Conservation (phyloP, 176 grass and related monocot genomes). For the Oryza officinalis region DNA sequence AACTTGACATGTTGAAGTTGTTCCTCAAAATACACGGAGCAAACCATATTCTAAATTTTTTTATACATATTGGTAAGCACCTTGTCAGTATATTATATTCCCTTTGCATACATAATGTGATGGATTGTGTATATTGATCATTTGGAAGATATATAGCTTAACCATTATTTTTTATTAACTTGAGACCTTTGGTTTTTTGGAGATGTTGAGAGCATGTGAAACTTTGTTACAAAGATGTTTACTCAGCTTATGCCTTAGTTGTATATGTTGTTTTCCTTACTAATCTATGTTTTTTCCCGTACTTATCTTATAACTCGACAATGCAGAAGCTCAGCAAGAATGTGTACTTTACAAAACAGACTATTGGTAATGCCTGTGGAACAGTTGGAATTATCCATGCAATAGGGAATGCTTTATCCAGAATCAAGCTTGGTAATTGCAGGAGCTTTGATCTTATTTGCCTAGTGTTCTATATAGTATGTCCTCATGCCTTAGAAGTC, state of each 20-base stretch:
- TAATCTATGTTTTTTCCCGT: not conserved
- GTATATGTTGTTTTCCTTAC: not conserved
- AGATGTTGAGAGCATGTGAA: not conserved
- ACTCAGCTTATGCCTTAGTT: not conserved
- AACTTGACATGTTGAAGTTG: not conserved
- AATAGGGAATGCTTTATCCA: conserved; percentile 67
- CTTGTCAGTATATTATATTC: not conserved
- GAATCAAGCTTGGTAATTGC: conserved; percentile 69
- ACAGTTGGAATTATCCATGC: conserved; percentile 97
- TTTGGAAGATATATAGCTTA: not conserved
- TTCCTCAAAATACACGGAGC: not conserved
- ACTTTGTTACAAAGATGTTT: not conserved
- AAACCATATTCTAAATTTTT: not conserved
- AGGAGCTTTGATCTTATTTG: not conserved
- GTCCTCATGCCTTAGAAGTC: not conserved
- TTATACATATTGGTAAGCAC: not conserved
- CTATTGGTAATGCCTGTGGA: conserved; percentile 85
- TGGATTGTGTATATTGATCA: not conserved
- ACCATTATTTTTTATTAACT: not conserved
- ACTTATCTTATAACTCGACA: not conserved
- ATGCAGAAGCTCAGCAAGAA: conserved; percentile 65
- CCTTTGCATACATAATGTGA: not conserved
- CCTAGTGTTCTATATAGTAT: not conserved
- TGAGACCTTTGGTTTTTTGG: not conserved
- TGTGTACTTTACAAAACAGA: conserved; percentile 91